phyloP scores from a whole-genome alignment of 805 yeast species.

The Alloascoidea hylecoeti region DNA sequence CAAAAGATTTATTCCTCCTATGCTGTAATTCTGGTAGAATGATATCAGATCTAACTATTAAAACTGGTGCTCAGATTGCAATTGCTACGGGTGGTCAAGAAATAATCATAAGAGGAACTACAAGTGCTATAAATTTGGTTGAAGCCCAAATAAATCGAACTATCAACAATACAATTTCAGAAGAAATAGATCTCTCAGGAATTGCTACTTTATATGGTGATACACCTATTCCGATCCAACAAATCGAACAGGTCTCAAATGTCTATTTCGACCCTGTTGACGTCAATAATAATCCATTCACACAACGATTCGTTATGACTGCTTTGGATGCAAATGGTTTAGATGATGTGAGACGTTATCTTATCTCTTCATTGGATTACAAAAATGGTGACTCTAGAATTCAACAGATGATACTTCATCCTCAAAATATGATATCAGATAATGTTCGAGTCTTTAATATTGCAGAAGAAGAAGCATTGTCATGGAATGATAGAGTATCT shows the following conservation, averaged over 20 bases:
- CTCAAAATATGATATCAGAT: background rate
- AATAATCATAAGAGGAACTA: conserved; percentile 25
- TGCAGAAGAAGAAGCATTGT: conserved; percentile 17
- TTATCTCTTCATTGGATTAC: conserved; percentile 13
- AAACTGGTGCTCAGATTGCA: conserved; percentile 24
- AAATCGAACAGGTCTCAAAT: conserved; percentile 20
- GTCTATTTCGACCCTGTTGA: conserved; percentile 23
- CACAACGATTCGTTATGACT: too few relatives aligned
- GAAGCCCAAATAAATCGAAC: conserved; percentile 22
- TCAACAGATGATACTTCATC: background rate
- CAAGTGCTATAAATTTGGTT: conserved; percentile 27
- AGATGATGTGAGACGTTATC: conserved; percentile 2
- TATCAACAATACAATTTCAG: conserved; percentile 16
- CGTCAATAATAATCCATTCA: too few relatives aligned
- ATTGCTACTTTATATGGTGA: conserved; percentile 16
- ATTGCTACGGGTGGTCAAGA: conserved; percentile 18
- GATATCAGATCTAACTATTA: conserved; percentile 23
- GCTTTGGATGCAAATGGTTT: too few relatives aligned
- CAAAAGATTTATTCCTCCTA: conserved; percentile 25
- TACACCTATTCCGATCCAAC: conserved; percentile 14
- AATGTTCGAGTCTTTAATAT: background rate
- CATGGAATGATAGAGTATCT: conserved; percentile 18
- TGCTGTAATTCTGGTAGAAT: conserved; percentile 23
- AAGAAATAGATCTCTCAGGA: conserved; percentile 19
- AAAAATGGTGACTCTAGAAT: background rate